Conservation (phyloP, 805 yeast species). For the Jamesozyma piceae region DNA sequence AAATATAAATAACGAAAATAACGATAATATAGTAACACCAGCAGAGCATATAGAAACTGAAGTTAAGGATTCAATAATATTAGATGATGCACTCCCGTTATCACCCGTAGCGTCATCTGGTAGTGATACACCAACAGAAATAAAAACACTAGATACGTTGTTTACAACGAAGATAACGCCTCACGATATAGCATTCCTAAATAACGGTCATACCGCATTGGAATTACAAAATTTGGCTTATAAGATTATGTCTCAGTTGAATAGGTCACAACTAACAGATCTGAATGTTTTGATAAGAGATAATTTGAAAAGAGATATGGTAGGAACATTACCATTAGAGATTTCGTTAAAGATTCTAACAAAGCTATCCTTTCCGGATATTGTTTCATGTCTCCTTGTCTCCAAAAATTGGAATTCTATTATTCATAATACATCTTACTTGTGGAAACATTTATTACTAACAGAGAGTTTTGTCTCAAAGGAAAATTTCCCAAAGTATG, state of each 20-base stretch:
- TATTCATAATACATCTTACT: slow-evolving; percentile 46
- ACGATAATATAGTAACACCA: neutral
- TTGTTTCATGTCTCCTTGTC: slow-evolving; percentile 54
- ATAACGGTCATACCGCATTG: neutral
- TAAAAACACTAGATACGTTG: neutral
- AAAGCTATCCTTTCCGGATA: slow-evolving; percentile 52
- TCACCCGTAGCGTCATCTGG: slow-evolving; percentile 31
- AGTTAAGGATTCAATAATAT: neutral
- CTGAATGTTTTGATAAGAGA: slow-evolving; percentile 24
- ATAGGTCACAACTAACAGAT: slow-evolving; percentile 27
- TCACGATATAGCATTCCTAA: too few relatives aligned
- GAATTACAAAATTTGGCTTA: slow-evolving; percentile 20
- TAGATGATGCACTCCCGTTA: slow-evolving; percentile 11
- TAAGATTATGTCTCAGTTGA: slow-evolving; percentile 17
- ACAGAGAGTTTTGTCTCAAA: slow-evolving; percentile 50
- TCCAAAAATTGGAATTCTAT: slow-evolving; percentile 60
- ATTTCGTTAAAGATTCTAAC: slow-evolving; percentile 55
- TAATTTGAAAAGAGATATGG: slow-evolving; percentile 59
- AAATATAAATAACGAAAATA: neutral
- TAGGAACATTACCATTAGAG: slow-evolving; percentile 66
- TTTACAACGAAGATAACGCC: neutral
- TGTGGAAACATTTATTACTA: slow-evolving; percentile 63
- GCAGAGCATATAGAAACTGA: neutral
- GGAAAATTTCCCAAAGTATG: slow-evolving; percentile 36
- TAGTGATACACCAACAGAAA: slow-evolving; percentile 8